Evolutionary conservation across 306 rosid genomes (phyloP).

Genomic region (Cucurbita ficifolia): DNA sequence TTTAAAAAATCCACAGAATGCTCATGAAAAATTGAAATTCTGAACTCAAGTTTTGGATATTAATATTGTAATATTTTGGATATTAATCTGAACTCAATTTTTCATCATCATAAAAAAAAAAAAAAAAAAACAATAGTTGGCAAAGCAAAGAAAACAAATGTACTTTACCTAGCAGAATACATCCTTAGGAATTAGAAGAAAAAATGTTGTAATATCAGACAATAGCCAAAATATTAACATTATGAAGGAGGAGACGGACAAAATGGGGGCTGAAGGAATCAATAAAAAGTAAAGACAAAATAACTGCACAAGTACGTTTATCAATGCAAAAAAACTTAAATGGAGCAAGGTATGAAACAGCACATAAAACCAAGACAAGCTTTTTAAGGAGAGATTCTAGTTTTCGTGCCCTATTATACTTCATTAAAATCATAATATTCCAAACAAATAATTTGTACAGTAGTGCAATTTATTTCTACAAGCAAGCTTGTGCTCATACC

Average conservation of each 20-base stretch:
- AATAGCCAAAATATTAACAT: neutral
- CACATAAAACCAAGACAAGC: neutral
- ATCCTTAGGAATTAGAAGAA: neutral
- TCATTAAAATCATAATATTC: neutral
- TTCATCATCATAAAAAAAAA: neutral
- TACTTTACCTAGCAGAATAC: neutral
- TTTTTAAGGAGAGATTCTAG: neutral
- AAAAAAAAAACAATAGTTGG: neutral
- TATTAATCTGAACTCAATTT: neutral
- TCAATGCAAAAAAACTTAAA: neutral
- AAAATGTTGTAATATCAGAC: neutral
- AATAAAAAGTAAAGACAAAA: neutral
- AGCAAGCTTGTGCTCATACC: conserved; percentile 25
- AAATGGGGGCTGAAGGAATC: neutral
- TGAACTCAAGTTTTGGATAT: no score
- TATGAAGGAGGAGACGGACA: neutral
- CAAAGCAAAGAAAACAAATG: neutral
- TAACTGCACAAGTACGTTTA: neutral
- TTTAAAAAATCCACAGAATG: neutral
- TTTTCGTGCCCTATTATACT: neutral
- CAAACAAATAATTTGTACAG: neutral
- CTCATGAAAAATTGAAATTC: neutral
- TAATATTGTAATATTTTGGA: neutral
- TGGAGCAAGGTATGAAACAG: neutral
- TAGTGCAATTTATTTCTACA: neutral